Evolutionary conservation across 352 stramenopile species (phyloP).

Genomic region (Globisporangium cystogenes): DNA sequence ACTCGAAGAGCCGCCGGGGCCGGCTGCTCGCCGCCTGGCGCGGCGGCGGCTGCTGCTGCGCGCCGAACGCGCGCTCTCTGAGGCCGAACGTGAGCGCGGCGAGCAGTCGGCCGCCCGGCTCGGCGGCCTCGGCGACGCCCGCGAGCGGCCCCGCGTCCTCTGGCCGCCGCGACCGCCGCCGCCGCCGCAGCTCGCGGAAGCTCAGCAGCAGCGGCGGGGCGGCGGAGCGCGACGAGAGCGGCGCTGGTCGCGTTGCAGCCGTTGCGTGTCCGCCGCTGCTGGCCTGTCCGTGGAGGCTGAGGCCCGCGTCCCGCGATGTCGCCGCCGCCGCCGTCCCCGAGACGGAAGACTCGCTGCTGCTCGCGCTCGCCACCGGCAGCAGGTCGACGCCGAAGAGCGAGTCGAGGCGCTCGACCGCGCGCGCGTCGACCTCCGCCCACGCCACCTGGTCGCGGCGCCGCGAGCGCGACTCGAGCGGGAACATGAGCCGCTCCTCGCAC

Average conservation of each 20-base stretch:
- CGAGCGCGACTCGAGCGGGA: constrained; percentile 25
- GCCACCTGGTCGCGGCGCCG: constrained; percentile 15
- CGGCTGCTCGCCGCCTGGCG: neutral
- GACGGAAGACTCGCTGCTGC: no score
- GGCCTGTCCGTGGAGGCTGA: neutral
- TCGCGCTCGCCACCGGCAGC: neutral
- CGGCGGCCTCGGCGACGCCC: neutral
- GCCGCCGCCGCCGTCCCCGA: neutral
- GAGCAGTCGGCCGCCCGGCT: neutral
- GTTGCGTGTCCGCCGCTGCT: neutral
- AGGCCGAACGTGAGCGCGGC: constrained; percentile 5
- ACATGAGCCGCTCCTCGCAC: constrained; percentile 25
- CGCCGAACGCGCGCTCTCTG: constrained; percentile 7
- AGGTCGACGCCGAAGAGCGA: constrained; percentile 21
- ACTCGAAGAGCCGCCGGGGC: constrained; percentile 34
- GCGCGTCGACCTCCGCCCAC: constrained; percentile 31
- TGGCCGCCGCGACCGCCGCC: constrained; percentile 1
- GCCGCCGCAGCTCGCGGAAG: constrained; percentile 11
- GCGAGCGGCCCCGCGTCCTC: constrained; percentile 5
- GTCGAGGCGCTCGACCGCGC: constrained; percentile 21
- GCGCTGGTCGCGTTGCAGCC: neutral
- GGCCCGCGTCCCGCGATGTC: neutral
- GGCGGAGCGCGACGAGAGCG: constrained; percentile 3
- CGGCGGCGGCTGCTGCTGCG: constrained; percentile 3
- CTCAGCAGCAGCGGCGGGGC: constrained; percentile 5